These are phyloP conservation scores for Fusarium musae DNA, from an alignment of 2,329 filamentous ascomycete species.

Conservation along the genomic window DNA sequence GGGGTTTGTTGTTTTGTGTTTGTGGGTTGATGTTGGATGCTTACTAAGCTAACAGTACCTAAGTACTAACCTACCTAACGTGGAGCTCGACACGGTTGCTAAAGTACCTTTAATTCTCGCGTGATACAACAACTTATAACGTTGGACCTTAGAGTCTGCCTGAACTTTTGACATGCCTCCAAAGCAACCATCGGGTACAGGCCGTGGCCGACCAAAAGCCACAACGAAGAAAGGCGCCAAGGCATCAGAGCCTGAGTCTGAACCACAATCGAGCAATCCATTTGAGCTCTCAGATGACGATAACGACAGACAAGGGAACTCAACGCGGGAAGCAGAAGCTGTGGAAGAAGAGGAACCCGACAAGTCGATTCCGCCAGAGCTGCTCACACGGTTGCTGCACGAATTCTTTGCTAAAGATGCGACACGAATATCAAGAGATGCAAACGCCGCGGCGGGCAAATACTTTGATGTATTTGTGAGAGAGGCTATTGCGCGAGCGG, in stretches of 20 bases:
- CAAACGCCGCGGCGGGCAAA: conserved; percentile 79
- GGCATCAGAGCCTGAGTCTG: conserved; percentile 34
- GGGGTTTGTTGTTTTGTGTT: background rate
- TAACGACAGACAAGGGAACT: conserved; percentile 3
- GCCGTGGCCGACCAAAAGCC: conserved; percentile 52
- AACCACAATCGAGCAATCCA: conserved; percentile 49
- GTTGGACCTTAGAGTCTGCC: background rate
- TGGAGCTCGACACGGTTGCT: background rate
- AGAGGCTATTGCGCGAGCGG: conserved; percentile 85
- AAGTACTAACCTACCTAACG: background rate
- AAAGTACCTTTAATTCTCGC: background rate
- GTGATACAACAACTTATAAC: background rate
- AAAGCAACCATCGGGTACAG: conserved; percentile 50
- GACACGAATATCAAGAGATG: conserved; percentile 80
- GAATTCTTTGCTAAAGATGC: conserved; percentile 79
- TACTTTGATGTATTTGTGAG: conserved; percentile 93
- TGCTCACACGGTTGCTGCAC: conserved; percentile 81
- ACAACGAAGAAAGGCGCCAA: conserved; percentile 40
- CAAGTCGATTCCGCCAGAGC: conserved; percentile 73
- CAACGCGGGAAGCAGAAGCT: conserved; percentile 39
- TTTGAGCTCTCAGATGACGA: conserved; percentile 52
- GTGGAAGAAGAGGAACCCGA: conserved; percentile 49
- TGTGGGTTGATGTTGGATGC: background rate
- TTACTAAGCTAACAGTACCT: conserved; percentile 22
- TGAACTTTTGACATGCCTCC: conserved; percentile 53